phyloP scores from a whole-genome alignment of 768 basidiomycete genomes.

The Thelephora aurantiotincta region DNA sequence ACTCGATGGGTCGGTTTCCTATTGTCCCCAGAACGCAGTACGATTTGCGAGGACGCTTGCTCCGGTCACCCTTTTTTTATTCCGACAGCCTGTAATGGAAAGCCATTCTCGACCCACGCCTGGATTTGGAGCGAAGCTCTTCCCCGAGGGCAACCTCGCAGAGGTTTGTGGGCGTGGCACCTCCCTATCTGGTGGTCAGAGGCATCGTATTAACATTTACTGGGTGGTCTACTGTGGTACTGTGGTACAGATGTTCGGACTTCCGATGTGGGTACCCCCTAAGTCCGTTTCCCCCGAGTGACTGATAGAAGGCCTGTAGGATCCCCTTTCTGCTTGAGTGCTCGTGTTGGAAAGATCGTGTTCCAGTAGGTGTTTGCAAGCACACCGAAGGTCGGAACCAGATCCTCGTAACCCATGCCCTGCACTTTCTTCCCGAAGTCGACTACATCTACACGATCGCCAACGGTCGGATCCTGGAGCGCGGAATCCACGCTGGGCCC shows the following conservation, averaged over 20 bases:
- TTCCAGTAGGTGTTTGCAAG: constrained; percentile 74
- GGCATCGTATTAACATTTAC: constrained; percentile 74
- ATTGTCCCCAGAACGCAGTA: constrained; percentile 78
- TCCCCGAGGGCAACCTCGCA: constrained; percentile 66
- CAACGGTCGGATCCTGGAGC: constrained; percentile 67
- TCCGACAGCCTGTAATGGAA: constrained; percentile 75
- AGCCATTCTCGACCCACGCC: constrained; percentile 60
- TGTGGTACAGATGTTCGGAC: constrained; percentile 78
- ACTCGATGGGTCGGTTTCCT: constrained; percentile 61
- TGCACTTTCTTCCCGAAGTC: constrained; percentile 79
- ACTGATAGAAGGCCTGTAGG: constrained; percentile 22
- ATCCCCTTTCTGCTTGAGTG: constrained; percentile 82
- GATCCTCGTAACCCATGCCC: constrained; percentile 81
- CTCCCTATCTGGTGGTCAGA: constrained; percentile 73
- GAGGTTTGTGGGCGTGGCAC: constrained; percentile 82
- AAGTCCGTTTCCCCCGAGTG: not conserved
- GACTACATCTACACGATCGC: constrained; percentile 75
- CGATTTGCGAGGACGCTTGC: constrained; percentile 78
- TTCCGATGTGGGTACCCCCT: constrained; percentile 40
- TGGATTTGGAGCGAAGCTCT: constrained; percentile 71
- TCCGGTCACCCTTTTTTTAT: constrained; percentile 77
- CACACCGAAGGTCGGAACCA: constrained; percentile 42
- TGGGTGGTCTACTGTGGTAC: constrained; percentile 80
- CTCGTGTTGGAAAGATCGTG: constrained; percentile 79
- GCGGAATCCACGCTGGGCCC: constrained; percentile 64